Evolutionary conservation across 129 eudicot species (phyloP).

Genomic region (Flaveria linearis): DNA sequence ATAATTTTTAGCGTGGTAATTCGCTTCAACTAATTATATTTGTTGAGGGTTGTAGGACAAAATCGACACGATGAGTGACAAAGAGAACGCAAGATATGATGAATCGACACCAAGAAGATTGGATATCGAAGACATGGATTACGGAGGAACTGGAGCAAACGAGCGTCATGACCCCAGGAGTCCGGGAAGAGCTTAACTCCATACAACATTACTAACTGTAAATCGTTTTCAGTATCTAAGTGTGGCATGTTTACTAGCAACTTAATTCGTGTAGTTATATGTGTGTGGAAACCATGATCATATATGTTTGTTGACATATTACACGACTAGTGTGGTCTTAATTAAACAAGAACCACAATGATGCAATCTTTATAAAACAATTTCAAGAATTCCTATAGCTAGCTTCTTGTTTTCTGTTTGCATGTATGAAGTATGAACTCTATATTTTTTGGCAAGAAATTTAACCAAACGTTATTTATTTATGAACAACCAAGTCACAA

Average conservation of each 20-base stretch:
- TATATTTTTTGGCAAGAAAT: too few species aligned
- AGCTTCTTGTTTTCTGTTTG: neutral
- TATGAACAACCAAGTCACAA: too few species aligned
- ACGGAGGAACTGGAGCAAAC: slow-evolving; percentile 40
- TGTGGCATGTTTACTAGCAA: neutral
- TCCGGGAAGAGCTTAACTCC: slow-evolving; percentile 26
- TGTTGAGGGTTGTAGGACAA: slow-evolving; percentile 13
- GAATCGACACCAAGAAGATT: slow-evolving; percentile 28
- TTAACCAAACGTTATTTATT: too few species aligned
- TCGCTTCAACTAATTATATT: neutral
- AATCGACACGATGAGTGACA: neutral
- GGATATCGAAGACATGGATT: slow-evolving; percentile 34
- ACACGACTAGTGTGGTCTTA: slow-evolving; percentile 11
- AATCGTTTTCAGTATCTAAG: slow-evolving; percentile 9
- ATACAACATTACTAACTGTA: slow-evolving; percentile 26
- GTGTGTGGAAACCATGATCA: slow-evolving; percentile 17
- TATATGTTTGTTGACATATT: slow-evolving; percentile 22
- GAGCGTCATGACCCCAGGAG: slow-evolving; percentile 37
- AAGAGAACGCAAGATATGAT: slow-evolving; percentile 9
- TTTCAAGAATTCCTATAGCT: neutral
- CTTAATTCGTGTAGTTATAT: slow-evolving; percentile 7
- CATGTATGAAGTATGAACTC: neutral
- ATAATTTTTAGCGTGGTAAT: neutral
- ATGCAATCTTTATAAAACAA: slow-evolving; percentile 28
- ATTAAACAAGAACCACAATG: slow-evolving; percentile 18